Percentiles rank a stretch among this genome's conserved stretches.
Conservation (phyloP, 768 basidiomycete genomes). For the Pisolithus tinctorius region DNA sequence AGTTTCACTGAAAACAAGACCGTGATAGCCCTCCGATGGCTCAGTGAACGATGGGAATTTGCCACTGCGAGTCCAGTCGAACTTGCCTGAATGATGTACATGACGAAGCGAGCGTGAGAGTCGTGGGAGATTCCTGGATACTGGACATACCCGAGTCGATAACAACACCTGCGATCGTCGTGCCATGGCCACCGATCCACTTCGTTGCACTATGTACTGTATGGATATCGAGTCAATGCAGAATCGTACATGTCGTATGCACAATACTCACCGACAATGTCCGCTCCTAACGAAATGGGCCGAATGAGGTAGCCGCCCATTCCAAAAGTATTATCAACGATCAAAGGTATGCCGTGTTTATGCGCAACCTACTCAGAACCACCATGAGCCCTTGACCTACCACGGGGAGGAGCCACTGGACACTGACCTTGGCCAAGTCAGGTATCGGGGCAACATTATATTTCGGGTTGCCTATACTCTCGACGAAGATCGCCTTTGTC, state of each 20-base stretch:
- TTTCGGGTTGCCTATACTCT: slow-evolving; percentile 58
- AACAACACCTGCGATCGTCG: slow-evolving; percentile 57
- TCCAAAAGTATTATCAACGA: slow-evolving; percentile 63
- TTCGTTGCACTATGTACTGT: slow-evolving; percentile 57
- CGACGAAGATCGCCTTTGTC: slow-evolving; percentile 54
- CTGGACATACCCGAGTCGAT: slow-evolving; percentile 44
- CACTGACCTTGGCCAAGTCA: slow-evolving; percentile 45
- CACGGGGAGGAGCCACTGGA: background rate
- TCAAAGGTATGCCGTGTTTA: slow-evolving; percentile 49
- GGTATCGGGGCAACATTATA: slow-evolving; percentile 50
- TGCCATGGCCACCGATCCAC: slow-evolving; percentile 64
- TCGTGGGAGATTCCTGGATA: background rate
- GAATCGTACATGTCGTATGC: background rate
- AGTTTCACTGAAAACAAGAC: slow-evolving; percentile 41
- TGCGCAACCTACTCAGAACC: slow-evolving; percentile 44
- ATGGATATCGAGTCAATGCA: background rate
- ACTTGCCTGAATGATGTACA: slow-evolving; percentile 35
- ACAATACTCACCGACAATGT: slow-evolving; percentile 43
- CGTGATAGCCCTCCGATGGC: slow-evolving; percentile 53
- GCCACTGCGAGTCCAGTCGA: slow-evolving; percentile 48
- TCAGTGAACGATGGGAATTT: slow-evolving; percentile 52
- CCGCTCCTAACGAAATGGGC: slow-evolving; percentile 51
- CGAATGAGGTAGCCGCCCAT: slow-evolving; percentile 51
- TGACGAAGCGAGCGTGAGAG: background rate
- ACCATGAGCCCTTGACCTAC: background rate